These are phyloP conservation scores for Pisolithus thermaeus DNA, from an alignment of 1,284 basidiomycete genomes.

Conservation along the genomic window DNA sequence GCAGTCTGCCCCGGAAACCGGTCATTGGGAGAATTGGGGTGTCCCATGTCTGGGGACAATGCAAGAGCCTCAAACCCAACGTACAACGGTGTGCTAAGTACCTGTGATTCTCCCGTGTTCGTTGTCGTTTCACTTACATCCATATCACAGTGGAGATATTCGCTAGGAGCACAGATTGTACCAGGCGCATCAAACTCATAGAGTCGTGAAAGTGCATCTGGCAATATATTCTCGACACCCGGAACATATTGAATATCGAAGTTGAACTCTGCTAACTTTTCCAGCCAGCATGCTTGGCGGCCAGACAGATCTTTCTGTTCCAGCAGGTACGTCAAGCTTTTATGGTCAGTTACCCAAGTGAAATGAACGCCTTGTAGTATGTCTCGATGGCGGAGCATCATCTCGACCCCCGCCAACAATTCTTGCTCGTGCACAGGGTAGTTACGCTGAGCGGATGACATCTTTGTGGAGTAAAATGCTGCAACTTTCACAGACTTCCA, in stretches of 20 bases:
- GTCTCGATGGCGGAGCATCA: slow-evolving; percentile 12
- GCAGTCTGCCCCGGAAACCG: too few species aligned
- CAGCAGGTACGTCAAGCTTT: slow-evolving; percentile 27
- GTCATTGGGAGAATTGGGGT: too few species aligned
- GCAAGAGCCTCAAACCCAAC: too few species aligned
- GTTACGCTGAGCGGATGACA: slow-evolving; percentile 21
- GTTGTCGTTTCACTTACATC: background rate
- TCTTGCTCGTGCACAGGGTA: slow-evolving; percentile 23
- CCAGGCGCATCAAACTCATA: slow-evolving; percentile 17
- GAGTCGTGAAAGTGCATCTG: slow-evolving; percentile 19
- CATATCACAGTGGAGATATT: slow-evolving; percentile 10
- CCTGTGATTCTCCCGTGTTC: too few species aligned
- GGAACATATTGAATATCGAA: slow-evolving; percentile 9
- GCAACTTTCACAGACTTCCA: slow-evolving; percentile 33
- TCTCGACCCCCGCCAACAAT: slow-evolving; percentile 10
- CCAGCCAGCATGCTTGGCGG: slow-evolving; percentile 34
- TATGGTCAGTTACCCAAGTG: slow-evolving; percentile 33
- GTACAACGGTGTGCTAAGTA: too few species aligned
- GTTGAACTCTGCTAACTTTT: slow-evolving; percentile 14
- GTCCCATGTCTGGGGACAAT: too few species aligned
- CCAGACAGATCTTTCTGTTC: slow-evolving; percentile 29
- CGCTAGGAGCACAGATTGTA: slow-evolving; percentile 2
- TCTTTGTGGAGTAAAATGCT: slow-evolving; percentile 37
- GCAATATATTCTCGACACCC: slow-evolving; percentile 10
- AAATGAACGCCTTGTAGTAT: slow-evolving; percentile 26